These are phyloP conservation scores for Limonium bicolor DNA, from an alignment of 148 eudicot species.

Conservation along the genomic window DNA sequence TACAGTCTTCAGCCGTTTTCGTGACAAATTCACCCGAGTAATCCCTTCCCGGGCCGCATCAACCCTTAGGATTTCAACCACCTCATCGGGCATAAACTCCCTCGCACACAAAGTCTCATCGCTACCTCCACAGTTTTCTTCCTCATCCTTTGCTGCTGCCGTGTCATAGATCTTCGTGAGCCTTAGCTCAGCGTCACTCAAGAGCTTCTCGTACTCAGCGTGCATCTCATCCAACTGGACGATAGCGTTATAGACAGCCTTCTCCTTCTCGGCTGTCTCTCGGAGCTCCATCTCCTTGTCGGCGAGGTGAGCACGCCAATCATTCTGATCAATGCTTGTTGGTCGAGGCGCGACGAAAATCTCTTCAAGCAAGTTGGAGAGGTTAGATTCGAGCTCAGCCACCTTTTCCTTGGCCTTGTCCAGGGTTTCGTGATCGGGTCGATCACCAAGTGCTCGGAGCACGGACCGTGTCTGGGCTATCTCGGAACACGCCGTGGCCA, in stretches of 20 bases:
- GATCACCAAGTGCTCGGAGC: slow-evolving; percentile 1
- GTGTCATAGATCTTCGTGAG: slow-evolving; percentile 22
- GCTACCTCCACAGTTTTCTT: slow-evolving; percentile 4
- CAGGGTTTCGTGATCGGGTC: not conserved
- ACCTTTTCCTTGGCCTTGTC: not conserved
- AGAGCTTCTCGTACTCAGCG: slow-evolving; percentile 18
- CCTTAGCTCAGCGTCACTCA: slow-evolving; percentile 23
- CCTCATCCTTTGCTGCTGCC: slow-evolving; percentile 11
- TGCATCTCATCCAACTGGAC: slow-evolving; percentile 31
- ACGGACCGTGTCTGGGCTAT: slow-evolving; percentile 1
- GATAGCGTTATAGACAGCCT: slow-evolving; percentile 19
- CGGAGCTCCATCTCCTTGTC: not conserved
- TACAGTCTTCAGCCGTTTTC: slow-evolving; percentile 11
- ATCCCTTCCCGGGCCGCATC: slow-evolving; percentile 9
- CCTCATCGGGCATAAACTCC: slow-evolving; percentile 8
- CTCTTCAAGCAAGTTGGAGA: slow-evolving; percentile 7
- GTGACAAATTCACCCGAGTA: slow-evolving; percentile 11
- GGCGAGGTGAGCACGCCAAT: slow-evolving; percentile 7
- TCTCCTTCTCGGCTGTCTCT: slow-evolving; percentile 6
- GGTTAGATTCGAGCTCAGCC: not conserved
- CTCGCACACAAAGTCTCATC: slow-evolving; percentile 12
- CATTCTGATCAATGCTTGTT: slow-evolving; percentile 10
- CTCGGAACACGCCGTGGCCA: slow-evolving; percentile 4
- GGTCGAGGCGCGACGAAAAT: slow-evolving; percentile 19
- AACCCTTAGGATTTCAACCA: not conserved